Percentiles rank a stretch among this genome's conserved stretches.
Conservation (phyloP, 1,284 basidiomycete genomes). For the Trichosporon sp. region DNA sequence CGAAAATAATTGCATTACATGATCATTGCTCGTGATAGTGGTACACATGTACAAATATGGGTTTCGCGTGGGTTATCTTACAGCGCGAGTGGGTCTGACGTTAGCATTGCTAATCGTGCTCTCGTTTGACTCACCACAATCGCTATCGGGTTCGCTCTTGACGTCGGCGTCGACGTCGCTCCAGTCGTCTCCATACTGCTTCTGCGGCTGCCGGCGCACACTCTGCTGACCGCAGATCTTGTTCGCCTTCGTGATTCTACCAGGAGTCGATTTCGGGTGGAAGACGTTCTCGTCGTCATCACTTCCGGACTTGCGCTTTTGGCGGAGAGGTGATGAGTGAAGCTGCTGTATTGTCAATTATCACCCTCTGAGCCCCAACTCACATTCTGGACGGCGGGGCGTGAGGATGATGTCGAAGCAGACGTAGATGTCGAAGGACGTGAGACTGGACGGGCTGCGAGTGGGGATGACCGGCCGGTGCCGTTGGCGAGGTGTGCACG, state of each 20-base stretch:
- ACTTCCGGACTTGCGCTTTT: slow-evolving; percentile 10
- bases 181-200: neutral
- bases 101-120: slow-evolving; percentile 1
- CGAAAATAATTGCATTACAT: neutral
- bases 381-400: neutral
- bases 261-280: neutral
- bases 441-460: neutral
- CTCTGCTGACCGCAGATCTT: neutral
- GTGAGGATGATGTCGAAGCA: neutral
- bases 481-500: neutral
- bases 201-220: neutral
- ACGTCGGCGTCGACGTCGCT: slow-evolving; percentile 11
- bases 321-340: neutral
- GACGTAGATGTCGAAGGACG: neutral
- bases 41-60: slow-evolving; percentile 15
- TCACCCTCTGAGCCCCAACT: too few relatives aligned
- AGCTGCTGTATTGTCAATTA: neutral
- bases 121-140: slow-evolving; percentile 2
- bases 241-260: neutral
- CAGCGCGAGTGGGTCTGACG: slow-evolving; percentile 25
- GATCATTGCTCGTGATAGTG: neutral
- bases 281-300: slow-evolving; percentile 16
- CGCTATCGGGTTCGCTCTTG: slow-evolving; percentile 28
- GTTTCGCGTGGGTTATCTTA: neutral
- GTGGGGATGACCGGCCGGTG: neutral